Percentiles rank a stretch among this genome's conserved stretches.
Evolutionary conservation across 1,284 basidiomycete species (phyloP).

Genomic region (Fomitopsis pinicola): DNA sequence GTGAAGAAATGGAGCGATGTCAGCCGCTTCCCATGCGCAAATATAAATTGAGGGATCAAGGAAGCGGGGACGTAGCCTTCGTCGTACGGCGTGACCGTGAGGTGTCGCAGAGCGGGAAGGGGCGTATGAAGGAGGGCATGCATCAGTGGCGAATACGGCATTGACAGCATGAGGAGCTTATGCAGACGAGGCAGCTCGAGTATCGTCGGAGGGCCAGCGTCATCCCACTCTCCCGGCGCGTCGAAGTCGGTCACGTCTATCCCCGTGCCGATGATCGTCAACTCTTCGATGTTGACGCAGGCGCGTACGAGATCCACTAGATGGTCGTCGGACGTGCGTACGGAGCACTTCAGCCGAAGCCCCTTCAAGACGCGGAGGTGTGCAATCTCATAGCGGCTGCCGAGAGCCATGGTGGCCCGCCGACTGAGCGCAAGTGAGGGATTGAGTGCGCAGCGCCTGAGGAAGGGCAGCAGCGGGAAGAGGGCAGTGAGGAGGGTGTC

Average conservation of each 20-base stretch:
- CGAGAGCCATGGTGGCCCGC: slow-evolving; percentile 51
- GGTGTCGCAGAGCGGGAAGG: slow-evolving; percentile 61
- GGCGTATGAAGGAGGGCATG: slow-evolving; percentile 53
- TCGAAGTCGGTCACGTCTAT: slow-evolving; percentile 35
- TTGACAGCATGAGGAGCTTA: slow-evolving; percentile 61
- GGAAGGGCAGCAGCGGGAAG: slow-evolving; percentile 68
- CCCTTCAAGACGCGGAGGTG: slow-evolving; percentile 62
- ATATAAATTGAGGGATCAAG: slow-evolving; percentile 58
- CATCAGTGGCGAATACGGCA: slow-evolving; percentile 64
- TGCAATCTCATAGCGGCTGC: slow-evolving; percentile 45
- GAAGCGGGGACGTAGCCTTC: slow-evolving; percentile 55
- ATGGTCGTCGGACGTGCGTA: slow-evolving; percentile 23
- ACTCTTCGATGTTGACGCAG: slow-evolving; percentile 57
- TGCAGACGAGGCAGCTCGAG: slow-evolving; percentile 58
- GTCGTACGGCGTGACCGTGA: slow-evolving; percentile 73
- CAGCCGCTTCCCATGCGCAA: slow-evolving; percentile 56
- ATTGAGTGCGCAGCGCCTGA: slow-evolving; percentile 57
- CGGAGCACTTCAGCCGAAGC: slow-evolving; percentile 31
- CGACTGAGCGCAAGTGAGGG: slow-evolving; percentile 57
- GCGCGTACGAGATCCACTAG: slow-evolving; percentile 46
- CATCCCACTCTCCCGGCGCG: slow-evolving; percentile 16
- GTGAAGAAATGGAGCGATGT: slow-evolving; percentile 64
- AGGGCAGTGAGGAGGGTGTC: slow-evolving; percentile 60
- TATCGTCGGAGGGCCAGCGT: slow-evolving; percentile 29
- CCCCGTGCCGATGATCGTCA: slow-evolving; percentile 62